phyloP scores from a whole-genome alignment of 164 flowering plant species.

The grape (Vitis vinifera) region DNA sequence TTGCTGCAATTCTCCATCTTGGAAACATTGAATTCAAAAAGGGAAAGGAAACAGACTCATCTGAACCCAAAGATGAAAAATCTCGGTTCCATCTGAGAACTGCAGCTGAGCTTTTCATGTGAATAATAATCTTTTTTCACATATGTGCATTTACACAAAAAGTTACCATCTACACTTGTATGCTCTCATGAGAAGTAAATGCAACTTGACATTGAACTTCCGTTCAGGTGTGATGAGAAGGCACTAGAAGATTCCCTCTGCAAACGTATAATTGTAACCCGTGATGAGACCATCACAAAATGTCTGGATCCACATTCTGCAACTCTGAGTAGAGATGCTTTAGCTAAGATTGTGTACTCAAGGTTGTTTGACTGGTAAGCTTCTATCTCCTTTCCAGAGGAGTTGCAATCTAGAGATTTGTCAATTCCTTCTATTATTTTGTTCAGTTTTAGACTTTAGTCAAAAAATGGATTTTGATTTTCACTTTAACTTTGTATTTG shows the following conservation, averaged over 20 bases:
- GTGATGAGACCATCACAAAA: constrained; percentile 73
- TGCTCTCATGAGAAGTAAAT: background rate
- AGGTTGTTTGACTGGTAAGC: constrained; percentile 81
- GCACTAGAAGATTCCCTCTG: constrained; percentile 74
- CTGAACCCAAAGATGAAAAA: constrained; percentile 69
- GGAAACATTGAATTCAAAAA: constrained; percentile 73
- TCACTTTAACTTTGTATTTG: background rate
- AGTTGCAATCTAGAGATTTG: background rate
- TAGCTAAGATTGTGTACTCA: constrained; percentile 72
- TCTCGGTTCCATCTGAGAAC: constrained; percentile 63
- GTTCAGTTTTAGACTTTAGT: background rate
- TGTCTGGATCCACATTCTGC: constrained; percentile 69
- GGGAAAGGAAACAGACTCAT: constrained; percentile 64
- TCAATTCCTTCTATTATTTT: background rate
- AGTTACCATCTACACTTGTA: background rate
- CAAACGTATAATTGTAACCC: constrained; percentile 75
- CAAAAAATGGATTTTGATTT: background rate
- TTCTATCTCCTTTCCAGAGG: background rate
- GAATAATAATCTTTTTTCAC: constrained; percentile 5
- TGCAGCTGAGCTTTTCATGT: constrained; percentile 74
- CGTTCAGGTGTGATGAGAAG: constrained; percentile 67
- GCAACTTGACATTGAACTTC: background rate
- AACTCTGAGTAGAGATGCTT: constrained; percentile 62
- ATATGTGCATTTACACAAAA: background rate
- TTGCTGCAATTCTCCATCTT: constrained; percentile 72